Percentiles rank a stretch among this genome's conserved stretches.
These are phyloP conservation scores for Tilletia horrida DNA, from an alignment of 1,284 basidiomycete species.

Conservation along the genomic window DNA sequence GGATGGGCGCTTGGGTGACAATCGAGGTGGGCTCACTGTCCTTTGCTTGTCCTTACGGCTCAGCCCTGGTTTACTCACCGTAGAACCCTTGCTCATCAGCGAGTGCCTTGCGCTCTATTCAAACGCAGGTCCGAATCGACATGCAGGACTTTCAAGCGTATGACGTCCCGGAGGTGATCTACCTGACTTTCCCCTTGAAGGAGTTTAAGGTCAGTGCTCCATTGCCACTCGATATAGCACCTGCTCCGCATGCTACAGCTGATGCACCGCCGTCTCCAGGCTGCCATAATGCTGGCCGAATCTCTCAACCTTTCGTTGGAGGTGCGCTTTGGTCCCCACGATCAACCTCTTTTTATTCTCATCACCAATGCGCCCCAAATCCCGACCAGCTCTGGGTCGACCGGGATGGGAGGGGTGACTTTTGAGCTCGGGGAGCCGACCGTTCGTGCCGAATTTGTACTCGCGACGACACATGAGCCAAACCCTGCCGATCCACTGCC, in stretches of 20 bases:
- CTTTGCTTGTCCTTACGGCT: too few species aligned
- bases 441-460: background rate
- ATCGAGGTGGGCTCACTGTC: background rate
- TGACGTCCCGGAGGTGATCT: background rate
- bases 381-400: background rate
- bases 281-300: constrained; percentile 2
- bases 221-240: background rate
- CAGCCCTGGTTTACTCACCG: too few species aligned
- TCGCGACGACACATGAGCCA: constrained; percentile 4
- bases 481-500: background rate
- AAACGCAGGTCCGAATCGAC: constrained; percentile 16
- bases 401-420: background rate
- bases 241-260: background rate
- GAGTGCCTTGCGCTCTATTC: constrained; percentile 1
- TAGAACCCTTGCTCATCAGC: background rate
- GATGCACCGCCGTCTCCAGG: background rate
- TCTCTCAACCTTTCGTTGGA: background rate
- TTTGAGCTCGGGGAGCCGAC: constrained; percentile 3
- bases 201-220: constrained; percentile 12
- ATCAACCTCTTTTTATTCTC: constrained; percentile 7
- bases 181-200: constrained; percentile 16
- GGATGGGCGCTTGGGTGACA: background rate
- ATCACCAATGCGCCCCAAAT: constrained; percentile 5
- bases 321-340: background rate
- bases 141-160: background rate